A percentile compares a stretch with the other conserved stretches of the same genome.
Evolutionary conservation across 2,329 filamentous ascomycete genomes (phyloP).

Genomic region (Cercospora berteroae): DNA sequence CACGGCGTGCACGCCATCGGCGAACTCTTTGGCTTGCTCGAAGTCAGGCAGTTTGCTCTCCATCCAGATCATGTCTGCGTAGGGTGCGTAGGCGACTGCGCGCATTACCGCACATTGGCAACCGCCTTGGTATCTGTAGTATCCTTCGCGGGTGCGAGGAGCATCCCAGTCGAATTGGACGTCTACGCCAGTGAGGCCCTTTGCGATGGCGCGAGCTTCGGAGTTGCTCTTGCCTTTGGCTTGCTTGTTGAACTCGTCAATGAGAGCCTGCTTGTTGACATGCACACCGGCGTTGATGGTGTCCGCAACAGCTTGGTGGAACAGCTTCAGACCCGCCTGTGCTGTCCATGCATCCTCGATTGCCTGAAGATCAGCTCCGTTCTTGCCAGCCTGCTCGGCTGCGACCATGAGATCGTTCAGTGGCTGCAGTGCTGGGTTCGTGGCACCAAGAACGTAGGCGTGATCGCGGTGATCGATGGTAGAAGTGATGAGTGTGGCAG

Average conservation of each 20-base stretch:
- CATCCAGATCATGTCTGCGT: slow-evolving; percentile 98
- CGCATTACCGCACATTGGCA: slow-evolving; percentile 90
- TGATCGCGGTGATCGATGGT: slow-evolving; percentile 96
- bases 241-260: slow-evolving; percentile 64
- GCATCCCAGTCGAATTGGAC: slow-evolving; percentile 94
- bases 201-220: slow-evolving; percentile 78
- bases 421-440: slow-evolving; percentile 79
- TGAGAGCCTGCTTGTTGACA: slow-evolving; percentile 66
- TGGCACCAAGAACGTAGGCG: slow-evolving; percentile 84
- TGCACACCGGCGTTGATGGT: slow-evolving; percentile 69
- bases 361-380: slow-evolving; percentile 74
- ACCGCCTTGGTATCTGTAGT: slow-evolving; percentile 88
- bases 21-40: slow-evolving; percentile 87
- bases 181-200: slow-evolving; percentile 71
- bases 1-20: slow-evolving; percentile 85
- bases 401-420: slow-evolving; percentile 88
- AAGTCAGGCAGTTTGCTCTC: slow-evolving; percentile 95
- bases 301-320: slow-evolving; percentile 83
- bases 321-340: slow-evolving; percentile 79
- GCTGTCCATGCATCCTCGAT: slow-evolving; percentile 87
- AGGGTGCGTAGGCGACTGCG: slow-evolving; percentile 87
- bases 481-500: slow-evolving; percentile 92
- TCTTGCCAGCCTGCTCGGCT: slow-evolving; percentile 79
- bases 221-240: slow-evolving; percentile 80
- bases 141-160: slow-evolving; percentile 90